Base-by-base conservation (phyloP, 306 rosid species). In the Begonia masoniana region DNA sequence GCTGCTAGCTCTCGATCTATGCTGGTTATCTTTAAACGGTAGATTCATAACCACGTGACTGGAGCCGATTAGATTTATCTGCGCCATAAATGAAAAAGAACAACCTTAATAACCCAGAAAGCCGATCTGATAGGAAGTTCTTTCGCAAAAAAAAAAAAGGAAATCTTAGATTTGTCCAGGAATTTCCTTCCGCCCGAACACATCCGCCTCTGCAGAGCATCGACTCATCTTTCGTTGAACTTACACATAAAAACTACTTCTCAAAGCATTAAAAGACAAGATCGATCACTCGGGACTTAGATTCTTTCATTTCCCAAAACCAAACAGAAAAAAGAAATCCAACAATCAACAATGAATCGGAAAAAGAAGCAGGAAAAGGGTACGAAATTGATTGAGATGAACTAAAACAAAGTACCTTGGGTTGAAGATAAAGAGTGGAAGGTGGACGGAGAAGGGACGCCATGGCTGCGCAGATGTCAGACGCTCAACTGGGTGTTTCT, bases 381-480 rank as follows among this genome's bases (percentile, higher is more conserved):
- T 13, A 15, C 6, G 10, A 15, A 7, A 10, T 14, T 14, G 1
- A 15, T n/a, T 14, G n/a, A 17, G 9, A 47, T 15, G 12, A 13
- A 31, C 8, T 15, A 10, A 50, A 50, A 43, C 11, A 10, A n/a
- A 41, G 48, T 54, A 80, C 96, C 94, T 69, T 76, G 66, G 56
- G 74, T 12, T 78, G 80, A 11, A 76, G 67, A 59, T 77, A 50
- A 56, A 62, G 10, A 49, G 76, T 51, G 48, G 70, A 59, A 43
- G 80, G 61, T 35, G 72, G 62, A 59, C 60, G 66, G 68, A 80
- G 77, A 70, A 83, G 74, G 43, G 81, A 78, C 43, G 89, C 82
- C 96, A 87, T 87, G 65, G 69, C 13, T 57, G 71, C 61, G 68
- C 56, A 52, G 62, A 56, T 50, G 13, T 51, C 50, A 12, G 35